These are phyloP conservation scores for Cladosporium phlei DNA, from an alignment of 2,329 filamentous ascomycete species.

Conservation along the genomic window DNA sequence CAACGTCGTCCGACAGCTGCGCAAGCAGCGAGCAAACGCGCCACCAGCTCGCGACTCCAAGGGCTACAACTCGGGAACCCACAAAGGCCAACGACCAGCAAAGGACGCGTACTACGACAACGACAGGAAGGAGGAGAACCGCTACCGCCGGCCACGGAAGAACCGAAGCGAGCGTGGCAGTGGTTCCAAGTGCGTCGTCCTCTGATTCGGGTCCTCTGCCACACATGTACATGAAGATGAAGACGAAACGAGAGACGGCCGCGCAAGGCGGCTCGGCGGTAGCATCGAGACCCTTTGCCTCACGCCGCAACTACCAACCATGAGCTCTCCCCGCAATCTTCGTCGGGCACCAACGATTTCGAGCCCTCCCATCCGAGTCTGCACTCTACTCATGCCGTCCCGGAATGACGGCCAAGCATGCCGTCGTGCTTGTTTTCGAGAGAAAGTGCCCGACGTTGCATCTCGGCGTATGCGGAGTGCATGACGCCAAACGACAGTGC, in stretches of 20 bases:
- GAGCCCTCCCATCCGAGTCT: constrained; percentile 5
- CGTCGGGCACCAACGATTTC: constrained; percentile 9
- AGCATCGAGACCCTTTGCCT: not conserved
- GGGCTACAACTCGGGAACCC: constrained; percentile 3
- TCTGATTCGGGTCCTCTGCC: constrained; percentile 18
- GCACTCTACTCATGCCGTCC: constrained; percentile 3
- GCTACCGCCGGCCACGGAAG: constrained; percentile 12
- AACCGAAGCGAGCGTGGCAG: constrained; percentile 17
- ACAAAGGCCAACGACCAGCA: not conserved
- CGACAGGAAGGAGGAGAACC: constrained; percentile 5
- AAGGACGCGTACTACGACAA: constrained; percentile 10
- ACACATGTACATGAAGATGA: not conserved
- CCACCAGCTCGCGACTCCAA: constrained; percentile 18
- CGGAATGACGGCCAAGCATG: not conserved
- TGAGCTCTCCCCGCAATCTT: not conserved
- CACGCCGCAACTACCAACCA: too few species aligned
- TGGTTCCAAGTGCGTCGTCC: constrained; percentile 25
- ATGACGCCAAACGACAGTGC: not conserved
- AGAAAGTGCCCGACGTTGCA: too few species aligned
- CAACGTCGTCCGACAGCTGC: constrained; percentile 87
- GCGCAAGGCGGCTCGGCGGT: not conserved
- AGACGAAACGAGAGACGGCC: not conserved
- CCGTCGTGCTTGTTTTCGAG: not conserved
- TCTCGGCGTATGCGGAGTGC: constrained; percentile 6
- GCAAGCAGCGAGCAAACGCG: constrained; percentile 60